Percentiles rank a stretch among this genome's conserved stretches.
These are phyloP conservation scores for Berberis thunbergii DNA, from an alignment of 164 flowering plant genomes.

Conservation along the genomic window DNA sequence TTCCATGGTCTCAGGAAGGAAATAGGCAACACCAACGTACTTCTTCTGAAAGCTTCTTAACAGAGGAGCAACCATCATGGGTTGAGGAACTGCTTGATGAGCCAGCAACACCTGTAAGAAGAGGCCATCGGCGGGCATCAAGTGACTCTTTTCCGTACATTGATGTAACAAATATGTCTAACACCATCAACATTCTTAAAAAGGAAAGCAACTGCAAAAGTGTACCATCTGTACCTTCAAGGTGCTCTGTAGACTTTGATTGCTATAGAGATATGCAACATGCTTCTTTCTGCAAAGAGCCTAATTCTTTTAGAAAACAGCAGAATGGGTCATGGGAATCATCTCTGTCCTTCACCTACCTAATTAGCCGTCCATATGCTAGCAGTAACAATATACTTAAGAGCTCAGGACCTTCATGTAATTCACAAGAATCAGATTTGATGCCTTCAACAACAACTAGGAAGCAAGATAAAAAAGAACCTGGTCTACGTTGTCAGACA, in stretches of 20 bases:
- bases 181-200: constrained; percentile 30
- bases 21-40: constrained; percentile 61
- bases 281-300: constrained; percentile 36
- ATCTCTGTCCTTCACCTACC: constrained; percentile 21
- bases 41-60: constrained; percentile 65
- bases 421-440: constrained; percentile 29
- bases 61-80: constrained; percentile 93
- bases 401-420: constrained; percentile 26
- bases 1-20: constrained; percentile 55
- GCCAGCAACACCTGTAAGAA: constrained; percentile 76
- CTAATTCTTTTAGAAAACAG: constrained; percentile 25
- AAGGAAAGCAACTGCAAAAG: constrained; percentile 36
- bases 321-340: constrained; percentile 45
- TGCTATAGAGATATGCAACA: constrained; percentile 31
- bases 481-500: constrained; percentile 28
- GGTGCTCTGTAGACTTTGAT: constrained; percentile 54
- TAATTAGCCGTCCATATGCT: constrained; percentile 25
- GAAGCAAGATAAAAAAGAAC: constrained; percentile 32
- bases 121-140: constrained; percentile 80
- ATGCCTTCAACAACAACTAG: constrained; percentile 27
- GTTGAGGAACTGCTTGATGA: constrained; percentile 89
- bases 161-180: constrained; percentile 42
- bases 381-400: constrained; percentile 26
- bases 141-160: constrained; percentile 85
- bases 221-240: constrained; percentile 29